A percentile compares a stretch with the other conserved stretches of the same genome.
phyloP scores from a whole-genome alignment of 371 early-diverging fungal genomes.

The Mortierella sp. region DNA sequence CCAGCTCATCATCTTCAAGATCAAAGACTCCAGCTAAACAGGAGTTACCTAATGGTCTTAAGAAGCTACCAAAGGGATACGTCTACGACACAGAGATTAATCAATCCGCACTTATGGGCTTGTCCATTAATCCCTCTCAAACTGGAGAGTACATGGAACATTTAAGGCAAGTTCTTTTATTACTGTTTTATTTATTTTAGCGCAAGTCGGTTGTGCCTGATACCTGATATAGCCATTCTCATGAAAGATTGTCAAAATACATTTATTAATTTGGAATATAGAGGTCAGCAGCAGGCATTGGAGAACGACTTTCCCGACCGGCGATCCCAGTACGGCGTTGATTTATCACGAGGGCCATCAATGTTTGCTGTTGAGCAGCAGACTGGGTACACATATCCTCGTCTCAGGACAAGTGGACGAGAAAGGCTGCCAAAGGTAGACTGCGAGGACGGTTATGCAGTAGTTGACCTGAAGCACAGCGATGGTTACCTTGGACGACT shows the following conservation, averaged over 20 bases:
- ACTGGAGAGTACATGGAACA: constrained; percentile 41
- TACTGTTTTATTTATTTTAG: background rate
- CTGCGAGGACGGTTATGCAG: constrained; percentile 74
- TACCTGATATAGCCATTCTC: background rate
- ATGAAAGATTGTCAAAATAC: background rate
- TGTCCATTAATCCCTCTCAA: constrained; percentile 34
- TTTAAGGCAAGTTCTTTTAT: constrained; percentile 16
- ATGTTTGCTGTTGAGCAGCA: constrained; percentile 73
- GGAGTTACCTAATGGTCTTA: constrained; percentile 37
- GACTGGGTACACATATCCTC: constrained; percentile 74
- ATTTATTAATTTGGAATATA: background rate
- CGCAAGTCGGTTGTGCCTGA: background rate
- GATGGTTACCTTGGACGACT: constrained; percentile 63
- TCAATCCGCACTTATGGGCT: constrained; percentile 31
- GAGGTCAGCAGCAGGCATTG: constrained; percentile 26
- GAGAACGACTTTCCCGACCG: constrained; percentile 48
- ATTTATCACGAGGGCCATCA: constrained; percentile 34
- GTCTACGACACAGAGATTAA: constrained; percentile 41
- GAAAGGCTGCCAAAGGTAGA: constrained; percentile 69
- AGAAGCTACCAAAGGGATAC: constrained; percentile 40
- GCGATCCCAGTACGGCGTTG: constrained; percentile 46
- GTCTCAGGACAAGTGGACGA: constrained; percentile 68
- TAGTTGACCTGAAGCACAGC: constrained; percentile 62
- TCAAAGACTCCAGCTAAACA: constrained; percentile 17
- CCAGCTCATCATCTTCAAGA: constrained; percentile 11